Base-by-base conservation (phyloP, 495 filamentous ascomycete species). In the Neurospora sp. region DNA sequence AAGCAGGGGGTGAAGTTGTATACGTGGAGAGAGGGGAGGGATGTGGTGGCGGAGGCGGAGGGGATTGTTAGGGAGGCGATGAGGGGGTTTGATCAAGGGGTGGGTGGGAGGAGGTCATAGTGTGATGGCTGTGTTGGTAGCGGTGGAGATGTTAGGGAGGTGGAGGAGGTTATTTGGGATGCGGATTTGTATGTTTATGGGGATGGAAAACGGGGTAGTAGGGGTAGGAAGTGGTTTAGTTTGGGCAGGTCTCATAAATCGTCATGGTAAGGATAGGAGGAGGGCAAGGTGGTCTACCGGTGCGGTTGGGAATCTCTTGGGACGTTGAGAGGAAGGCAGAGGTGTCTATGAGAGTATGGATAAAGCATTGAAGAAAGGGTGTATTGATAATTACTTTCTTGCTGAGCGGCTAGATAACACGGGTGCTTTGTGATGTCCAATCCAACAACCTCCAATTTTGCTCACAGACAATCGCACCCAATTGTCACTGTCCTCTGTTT, bases 11-110 rank as follows among this genome's bases (percentile, higher is more conserved):
- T 98, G 0, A 81, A 89, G 73, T 80, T 99, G 72, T 88, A 91
- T 72, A 94, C 88, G 72, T 99, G 96, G 96, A 86, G 93, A 59
- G 88, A 88, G 6, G 96, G 96, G 1, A 85, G 84, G n/a, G 96
- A 98, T 86, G 91, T 92, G 22, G 80, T 85, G 48, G 74, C 75
- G 7, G 86, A 87, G 75, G 85, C 86, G 8, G 79, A 83, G 71
- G 84, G 84, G 31, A 81, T 87, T 68, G 83, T 87, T 16, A 79
- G 76, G 73, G 81, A 79, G 74, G 85, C 79, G 16, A 22, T 84
- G 75, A 79, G 76, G 73, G 77, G 79, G 72, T 1, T 71, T 74
- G 74, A 35, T 75, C 77, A 71, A 70, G 72, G 3, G 72, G 71
- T 14, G 69, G 73, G 41, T 69, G 70, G 42, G 73, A 76, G 53